Percentiles rank a stretch among this genome's conserved stretches.
Conservation (phyloP, 2,329 filamentous ascomycete species). For the Clonostachys solani region DNA sequence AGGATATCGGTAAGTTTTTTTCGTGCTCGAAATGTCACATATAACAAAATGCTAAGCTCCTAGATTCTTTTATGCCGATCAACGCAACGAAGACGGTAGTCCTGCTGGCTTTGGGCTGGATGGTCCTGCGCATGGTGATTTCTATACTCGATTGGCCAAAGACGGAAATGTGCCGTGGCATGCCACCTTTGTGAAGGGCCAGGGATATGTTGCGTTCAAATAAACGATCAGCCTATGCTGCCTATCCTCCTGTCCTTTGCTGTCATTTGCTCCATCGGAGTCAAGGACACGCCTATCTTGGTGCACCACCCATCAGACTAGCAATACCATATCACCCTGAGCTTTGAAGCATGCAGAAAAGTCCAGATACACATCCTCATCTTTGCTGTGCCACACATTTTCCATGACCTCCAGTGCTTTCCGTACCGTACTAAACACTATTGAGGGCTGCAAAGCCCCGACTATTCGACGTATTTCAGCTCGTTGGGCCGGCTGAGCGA, state of each 20-base stretch:
- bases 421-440: not conserved
- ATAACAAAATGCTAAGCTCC: not conserved
- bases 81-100: conserved; percentile 33
- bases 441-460: not conserved
- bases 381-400: not conserved
- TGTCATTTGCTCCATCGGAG: no score
- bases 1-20: not conserved
- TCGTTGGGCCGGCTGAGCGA: not conserved
- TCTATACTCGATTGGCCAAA: conserved; percentile 34
- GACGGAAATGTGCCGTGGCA: conserved; percentile 35
- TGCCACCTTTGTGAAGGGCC: conserved; percentile 34
- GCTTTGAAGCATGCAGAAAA: no score
- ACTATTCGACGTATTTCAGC: not conserved
- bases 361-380: no score
- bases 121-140: conserved; percentile 31
- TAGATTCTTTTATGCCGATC: conserved; percentile 44
- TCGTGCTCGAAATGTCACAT: not conserved
- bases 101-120: conserved; percentile 16
- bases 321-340: no score
- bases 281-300: no score
- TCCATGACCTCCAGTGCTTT: not conserved
- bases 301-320: no score
- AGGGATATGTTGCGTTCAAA: conserved; percentile 29
- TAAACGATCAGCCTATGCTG: not conserved
- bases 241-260: no score